A percentile compares a stretch with the other conserved stretches of the same genome.
These are phyloP conservation scores for Salvia miltiorrhiza DNA, from an alignment of 257 asterid species.

Conservation along the genomic window DNA sequence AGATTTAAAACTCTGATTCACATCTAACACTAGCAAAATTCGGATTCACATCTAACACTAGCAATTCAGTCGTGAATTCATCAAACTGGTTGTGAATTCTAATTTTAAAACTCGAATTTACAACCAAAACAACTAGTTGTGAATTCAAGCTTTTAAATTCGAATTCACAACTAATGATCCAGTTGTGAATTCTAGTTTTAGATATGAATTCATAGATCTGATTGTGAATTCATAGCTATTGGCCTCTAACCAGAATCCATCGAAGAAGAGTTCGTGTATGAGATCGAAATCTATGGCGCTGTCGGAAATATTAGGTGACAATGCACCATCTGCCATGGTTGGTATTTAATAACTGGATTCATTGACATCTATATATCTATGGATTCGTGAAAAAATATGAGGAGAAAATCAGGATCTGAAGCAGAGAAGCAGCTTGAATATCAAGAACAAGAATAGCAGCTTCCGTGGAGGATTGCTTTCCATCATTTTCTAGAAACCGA, in stretches of 20 bases:
- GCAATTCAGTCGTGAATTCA: no score
- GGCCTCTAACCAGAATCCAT: conserved; percentile 72
- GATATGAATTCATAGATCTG: no score
- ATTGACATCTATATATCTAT: conserved; percentile 1
- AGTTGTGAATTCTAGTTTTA: no score
- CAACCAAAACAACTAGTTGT: no score
- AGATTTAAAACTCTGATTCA: no score
- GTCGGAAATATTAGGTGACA: conserved; percentile 37
- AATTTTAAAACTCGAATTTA: no score
- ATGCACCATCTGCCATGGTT: conserved; percentile 54
- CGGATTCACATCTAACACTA: no score
- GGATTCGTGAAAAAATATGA: conserved; percentile 15
- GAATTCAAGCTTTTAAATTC: no score
- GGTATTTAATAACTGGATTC: not conserved
- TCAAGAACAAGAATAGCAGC: conserved; percentile 44
- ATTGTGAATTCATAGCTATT: no score
- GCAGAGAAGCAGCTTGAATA: conserved; percentile 43
- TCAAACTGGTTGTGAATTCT: no score
- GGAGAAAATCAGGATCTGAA: conserved; percentile 38
- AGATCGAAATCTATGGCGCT: conserved; percentile 38
- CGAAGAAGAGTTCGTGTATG: conserved; percentile 55
- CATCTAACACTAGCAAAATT: no score
- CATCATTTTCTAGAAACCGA: conserved; percentile 46
- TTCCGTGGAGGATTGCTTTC: conserved; percentile 47
- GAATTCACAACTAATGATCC: no score